Percentiles rank a stretch among this genome's conserved stretches.
Evolutionary conservation across 2,329 filamentous ascomycete species (phyloP).

Genomic region (Xylaria arbuscula): DNA sequence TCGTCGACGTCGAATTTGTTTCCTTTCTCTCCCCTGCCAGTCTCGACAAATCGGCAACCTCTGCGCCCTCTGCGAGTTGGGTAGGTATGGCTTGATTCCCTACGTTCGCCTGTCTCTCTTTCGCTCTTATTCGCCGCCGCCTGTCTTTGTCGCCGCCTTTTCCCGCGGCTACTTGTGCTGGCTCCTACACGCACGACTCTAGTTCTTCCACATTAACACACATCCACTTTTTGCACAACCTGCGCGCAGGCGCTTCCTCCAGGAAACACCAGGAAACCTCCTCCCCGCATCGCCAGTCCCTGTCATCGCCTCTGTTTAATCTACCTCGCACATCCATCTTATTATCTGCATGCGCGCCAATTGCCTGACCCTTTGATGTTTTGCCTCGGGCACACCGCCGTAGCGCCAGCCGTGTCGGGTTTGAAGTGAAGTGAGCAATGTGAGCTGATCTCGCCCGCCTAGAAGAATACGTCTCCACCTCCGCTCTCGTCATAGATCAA

Average conservation of each 20-base stretch:
- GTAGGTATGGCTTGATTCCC: slow-evolving; percentile 18
- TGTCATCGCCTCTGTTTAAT: slow-evolving; percentile 23
- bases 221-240: slow-evolving; percentile 12
- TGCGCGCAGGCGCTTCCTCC: slow-evolving; percentile 30
- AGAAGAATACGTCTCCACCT: slow-evolving; percentile 36
- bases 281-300: slow-evolving; percentile 35
- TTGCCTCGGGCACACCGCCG: slow-evolving; percentile 17
- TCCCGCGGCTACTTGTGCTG: slow-evolving; percentile 4
- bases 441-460: slow-evolving; percentile 32
- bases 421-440: slow-evolving; percentile 21
- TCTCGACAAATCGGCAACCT: slow-evolving; percentile 21
- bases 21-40: slow-evolving; percentile 5
- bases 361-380: slow-evolving; percentile 18
- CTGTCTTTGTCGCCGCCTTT: slow-evolving; percentile 18
- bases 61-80: slow-evolving; percentile 13
- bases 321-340: background rate
- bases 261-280: slow-evolving; percentile 21
- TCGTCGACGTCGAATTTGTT: slow-evolving; percentile 20
- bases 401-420: slow-evolving; percentile 4
- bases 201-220: slow-evolving; percentile 17
- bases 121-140: slow-evolving; percentile 12
- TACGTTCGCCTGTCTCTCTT: slow-evolving; percentile 10
- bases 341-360: slow-evolving; percentile 19
- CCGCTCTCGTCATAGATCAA: slow-evolving; percentile 43
- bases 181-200: slow-evolving; percentile 9